Evolutionary conservation across 1,284 basidiomycete genomes (phyloP).

Genomic region (Cryptococcus depauperatus): DNA sequence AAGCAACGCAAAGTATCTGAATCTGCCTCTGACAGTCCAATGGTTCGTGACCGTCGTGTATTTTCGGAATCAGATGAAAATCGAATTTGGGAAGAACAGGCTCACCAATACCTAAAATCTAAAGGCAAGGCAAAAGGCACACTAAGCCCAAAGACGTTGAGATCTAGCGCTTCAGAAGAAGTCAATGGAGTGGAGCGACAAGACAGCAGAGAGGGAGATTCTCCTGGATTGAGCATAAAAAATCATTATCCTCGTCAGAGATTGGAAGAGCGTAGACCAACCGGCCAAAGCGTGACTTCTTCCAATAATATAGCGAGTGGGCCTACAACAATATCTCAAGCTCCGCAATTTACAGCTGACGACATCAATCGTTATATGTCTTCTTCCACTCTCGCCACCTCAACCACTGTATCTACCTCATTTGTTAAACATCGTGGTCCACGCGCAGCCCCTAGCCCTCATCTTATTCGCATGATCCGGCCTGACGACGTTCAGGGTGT

Average conservation of each 20-base stretch:
- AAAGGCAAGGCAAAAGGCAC: slow-evolving; percentile 18
- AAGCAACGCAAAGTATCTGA: slow-evolving; percentile 47
- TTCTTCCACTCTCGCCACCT: slow-evolving; percentile 49
- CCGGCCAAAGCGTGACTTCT: slow-evolving; percentile 8
- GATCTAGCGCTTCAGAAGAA: slow-evolving; percentile 42
- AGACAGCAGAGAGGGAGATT: slow-evolving; percentile 12
- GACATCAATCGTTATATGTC: slow-evolving; percentile 81
- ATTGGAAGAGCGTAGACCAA: slow-evolving; percentile 15
- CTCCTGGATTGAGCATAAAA: not conserved
- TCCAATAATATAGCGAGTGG: slow-evolving; percentile 5
- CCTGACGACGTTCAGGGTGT: slow-evolving; percentile 59
- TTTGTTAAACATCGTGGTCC: slow-evolving; percentile 71
- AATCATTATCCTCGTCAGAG: slow-evolving; percentile 1
- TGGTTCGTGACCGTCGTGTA: slow-evolving; percentile 50
- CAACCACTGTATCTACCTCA: slow-evolving; percentile 68
- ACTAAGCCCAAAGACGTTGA: slow-evolving; percentile 33
- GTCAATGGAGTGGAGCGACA: slow-evolving; percentile 30
- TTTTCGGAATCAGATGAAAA: slow-evolving; percentile 39
- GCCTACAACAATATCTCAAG: not conserved
- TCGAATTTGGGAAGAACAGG: slow-evolving; percentile 18
- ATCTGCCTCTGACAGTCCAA: slow-evolving; percentile 41
- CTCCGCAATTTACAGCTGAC: slow-evolving; percentile 41
- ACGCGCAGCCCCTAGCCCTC: slow-evolving; percentile 42
- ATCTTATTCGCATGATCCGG: slow-evolving; percentile 52
- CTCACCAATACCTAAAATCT: slow-evolving; percentile 4